phyloP scores from a whole-genome alignment of 129 eudicot genomes.

The Helichrysum umbraculigerum region DNA sequence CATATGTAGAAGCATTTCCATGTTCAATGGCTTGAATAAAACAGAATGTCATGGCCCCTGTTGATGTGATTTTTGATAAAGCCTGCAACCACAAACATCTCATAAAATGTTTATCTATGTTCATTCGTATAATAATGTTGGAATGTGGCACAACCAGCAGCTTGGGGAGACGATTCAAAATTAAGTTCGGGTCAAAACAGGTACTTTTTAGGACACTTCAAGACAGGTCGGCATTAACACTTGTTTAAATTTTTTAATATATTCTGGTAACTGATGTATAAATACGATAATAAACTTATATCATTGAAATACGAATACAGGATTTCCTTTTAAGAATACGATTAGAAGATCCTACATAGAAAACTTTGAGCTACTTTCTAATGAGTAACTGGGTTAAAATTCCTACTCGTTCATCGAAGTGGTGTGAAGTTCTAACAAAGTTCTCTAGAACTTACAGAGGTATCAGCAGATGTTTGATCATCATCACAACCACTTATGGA shows the following conservation, averaged over 20 bases:
- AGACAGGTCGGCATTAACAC: neutral
- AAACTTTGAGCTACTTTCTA: neutral
- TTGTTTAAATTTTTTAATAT: no score
- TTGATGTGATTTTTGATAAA: constrained; percentile 44
- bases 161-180: neutral
- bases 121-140: neutral
- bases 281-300: no score
- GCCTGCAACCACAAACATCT: constrained; percentile 43
- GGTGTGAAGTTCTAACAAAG: neutral
- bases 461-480: constrained; percentile 60
- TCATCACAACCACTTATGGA: constrained; percentile 72
- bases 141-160: neutral
- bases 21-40: constrained; percentile 57
- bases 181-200: neutral
- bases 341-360: neutral
- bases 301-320: neutral
- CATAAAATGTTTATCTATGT: neutral
- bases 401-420: neutral
- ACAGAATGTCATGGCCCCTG: constrained; percentile 64
- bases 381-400: neutral
- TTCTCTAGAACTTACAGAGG: constrained; percentile 47
- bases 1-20: constrained; percentile 50
- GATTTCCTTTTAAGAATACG: neutral
- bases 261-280: no score
- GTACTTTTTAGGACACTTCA: neutral